Conservation (phyloP, 495 filamentous ascomycete genomes). For the Penicillium pulvis region DNA sequence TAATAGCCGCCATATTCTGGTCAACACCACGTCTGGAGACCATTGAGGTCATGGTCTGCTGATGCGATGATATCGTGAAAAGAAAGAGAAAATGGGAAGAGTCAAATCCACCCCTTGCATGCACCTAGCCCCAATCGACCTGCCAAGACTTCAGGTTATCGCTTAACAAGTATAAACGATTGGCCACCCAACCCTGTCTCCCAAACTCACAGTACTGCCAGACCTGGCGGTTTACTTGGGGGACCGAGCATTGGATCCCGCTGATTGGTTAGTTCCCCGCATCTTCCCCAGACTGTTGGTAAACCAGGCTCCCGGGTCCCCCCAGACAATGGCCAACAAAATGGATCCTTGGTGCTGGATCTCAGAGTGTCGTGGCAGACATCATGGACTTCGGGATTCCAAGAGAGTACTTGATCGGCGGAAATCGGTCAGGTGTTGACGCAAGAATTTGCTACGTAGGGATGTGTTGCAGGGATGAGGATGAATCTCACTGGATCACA, state of each 20-base stretch:
- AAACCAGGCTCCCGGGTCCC: background rate
- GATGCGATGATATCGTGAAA: background rate
- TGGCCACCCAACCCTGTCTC: background rate
- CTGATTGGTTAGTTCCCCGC: slow-evolving; percentile 5
- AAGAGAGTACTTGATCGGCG: background rate
- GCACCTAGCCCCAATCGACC: background rate
- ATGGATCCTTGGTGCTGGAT: slow-evolving; percentile 1
- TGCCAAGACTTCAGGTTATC: background rate
- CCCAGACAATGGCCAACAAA: background rate
- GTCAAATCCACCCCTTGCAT: background rate
- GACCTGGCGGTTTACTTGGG: background rate
- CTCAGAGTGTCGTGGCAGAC: background rate
- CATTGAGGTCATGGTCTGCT: background rate
- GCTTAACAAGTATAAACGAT: background rate
- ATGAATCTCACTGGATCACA: background rate
- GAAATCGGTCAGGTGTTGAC: background rate
- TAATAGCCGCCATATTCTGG: background rate
- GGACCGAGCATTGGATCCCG: background rate
- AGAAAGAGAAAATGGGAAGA: background rate
- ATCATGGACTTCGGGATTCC: background rate
- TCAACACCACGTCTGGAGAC: background rate
- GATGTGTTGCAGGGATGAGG: background rate
- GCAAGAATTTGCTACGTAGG: background rate
- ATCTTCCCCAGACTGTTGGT: slow-evolving; percentile 4
- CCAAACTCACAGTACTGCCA: background rate